Conservation (phyloP, 371 early-diverging fungal species). For the Actinomortierella wolfii region DNA sequence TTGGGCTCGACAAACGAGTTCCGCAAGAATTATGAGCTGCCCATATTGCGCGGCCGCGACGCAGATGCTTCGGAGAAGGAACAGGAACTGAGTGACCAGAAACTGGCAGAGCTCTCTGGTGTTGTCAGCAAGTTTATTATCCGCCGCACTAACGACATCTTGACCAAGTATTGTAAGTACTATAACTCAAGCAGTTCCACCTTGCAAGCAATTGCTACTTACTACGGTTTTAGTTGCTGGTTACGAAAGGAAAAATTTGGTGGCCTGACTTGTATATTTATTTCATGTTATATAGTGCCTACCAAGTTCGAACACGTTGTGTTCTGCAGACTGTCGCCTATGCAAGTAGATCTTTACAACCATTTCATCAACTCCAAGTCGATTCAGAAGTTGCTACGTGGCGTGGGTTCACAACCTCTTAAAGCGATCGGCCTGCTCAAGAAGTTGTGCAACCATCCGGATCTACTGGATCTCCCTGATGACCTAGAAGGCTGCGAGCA, state of each 20-base stretch:
- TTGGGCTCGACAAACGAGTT: constrained; percentile 94
- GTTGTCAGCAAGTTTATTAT: constrained; percentile 94
- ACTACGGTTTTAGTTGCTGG: too few species aligned
- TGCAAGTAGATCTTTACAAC: constrained; percentile 85
- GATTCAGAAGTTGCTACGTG: constrained; percentile 70
- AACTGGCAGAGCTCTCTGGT: constrained; percentile 80
- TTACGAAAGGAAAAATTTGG: neutral
- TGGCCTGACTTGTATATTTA: neutral
- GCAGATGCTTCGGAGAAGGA: constrained; percentile 87
- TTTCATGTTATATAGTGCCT: constrained; percentile 65
- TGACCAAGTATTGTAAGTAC: constrained; percentile 91
- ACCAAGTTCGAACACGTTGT: constrained; percentile 97
- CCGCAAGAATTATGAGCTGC: constrained; percentile 87
- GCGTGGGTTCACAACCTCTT: constrained; percentile 70
- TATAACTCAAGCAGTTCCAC: too few species aligned
- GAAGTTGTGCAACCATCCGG: constrained; percentile 95
- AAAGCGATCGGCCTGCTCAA: constrained; percentile 92
- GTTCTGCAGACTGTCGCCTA: constrained; percentile 82
- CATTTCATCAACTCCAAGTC: constrained; percentile 79
- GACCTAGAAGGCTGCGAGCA: constrained; percentile 72
- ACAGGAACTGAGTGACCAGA: constrained; percentile 81
- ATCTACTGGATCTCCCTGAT: constrained; percentile 71
- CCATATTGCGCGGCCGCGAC: constrained; percentile 94
- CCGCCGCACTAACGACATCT: constrained; percentile 92
- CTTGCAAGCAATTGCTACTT: too few species aligned